Base-by-base conservation (phyloP, 805 yeast genomes). In the Saturnispora halmiae region DNA sequence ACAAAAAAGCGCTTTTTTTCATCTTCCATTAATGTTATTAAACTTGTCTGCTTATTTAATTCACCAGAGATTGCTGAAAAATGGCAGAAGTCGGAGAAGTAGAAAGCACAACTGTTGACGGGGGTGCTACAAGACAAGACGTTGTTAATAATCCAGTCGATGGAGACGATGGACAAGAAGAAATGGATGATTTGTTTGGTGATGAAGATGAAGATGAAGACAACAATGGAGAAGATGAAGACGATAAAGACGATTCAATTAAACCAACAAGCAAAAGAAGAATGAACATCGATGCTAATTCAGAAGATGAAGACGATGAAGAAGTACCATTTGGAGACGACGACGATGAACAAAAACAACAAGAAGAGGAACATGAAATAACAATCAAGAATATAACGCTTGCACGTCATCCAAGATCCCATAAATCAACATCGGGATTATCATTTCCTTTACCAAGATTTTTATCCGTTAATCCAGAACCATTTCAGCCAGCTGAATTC, bases 371-470 rank as follows among this genome's bases (percentile, higher is more conserved):
- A 31, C 64, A 58, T 14, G 46, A 46, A 31, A 26, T 54, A 1
- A 56, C 50, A 21, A 63, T 54, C 41, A 66, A 54, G 46, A 72
- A 57, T 58, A 61, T 54, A 54, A 66, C 49, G 56, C 60, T 63
- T 54, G 82, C 69, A 47, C 73, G 72, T 56, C 79, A 73, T 52
- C 69, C 77, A 2, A 57, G 64, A 41, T 58, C 70, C 6, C 73
- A 69, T 42, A 56, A 54, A 16, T 61, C 65, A 4, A 50, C 54
- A 13, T 20, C 37, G 9, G 18, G 41, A 32, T 20, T 60, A 60
- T 15, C 58, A 64, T 73, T 82, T 38, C 80, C 82, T 46, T 64
- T 88, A 45, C 98, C 98, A 2, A 79, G 85, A 16, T 90, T 84
- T 53, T 63, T 92, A 43, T 77, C 75, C 40, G 77, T 88, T 26